Evolutionary conservation across 306 rosid species (phyloP), one percentile per base, ranked within the genome.

Genomic region (Cucurbita maxima): DNA sequence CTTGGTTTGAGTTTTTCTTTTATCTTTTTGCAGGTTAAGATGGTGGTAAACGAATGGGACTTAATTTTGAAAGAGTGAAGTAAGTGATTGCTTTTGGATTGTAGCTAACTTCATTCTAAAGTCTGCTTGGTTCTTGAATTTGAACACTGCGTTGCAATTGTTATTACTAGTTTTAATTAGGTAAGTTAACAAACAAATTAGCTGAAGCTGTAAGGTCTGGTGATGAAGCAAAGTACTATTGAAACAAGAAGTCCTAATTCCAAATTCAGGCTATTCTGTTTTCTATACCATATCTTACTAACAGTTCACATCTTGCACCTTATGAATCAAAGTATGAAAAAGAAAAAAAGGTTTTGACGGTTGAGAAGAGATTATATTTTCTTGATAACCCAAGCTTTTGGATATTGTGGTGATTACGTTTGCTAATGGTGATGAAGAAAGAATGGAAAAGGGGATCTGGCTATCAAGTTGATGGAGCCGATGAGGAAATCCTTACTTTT

Each of bases 31-130:
- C 85, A 94, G 98, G 88, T 60, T 91, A 91, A 80, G 97, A 94
- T 81, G 90, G 87, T 67, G 99, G 83, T 47, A 91, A 94, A 74
- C 76, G 96, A 87, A 91, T 94, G 91, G 99, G 96, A 78, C 78
- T 94, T 73, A 94, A 89, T 72, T 94, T 91, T 76, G 95, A 91
- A 4, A 84, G 99, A 74, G 92, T 91, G 25, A 91, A 94, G 99
- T 89, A 80, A 88, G 96, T 82, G 41, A 25, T 44, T 66, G 18
- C 34, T 19, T 66, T 66, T 44, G 8, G 20, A 0, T 60, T 61
- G 16, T 34, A 15, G 7, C 1, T 44, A 19, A 16, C 16, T 66
- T 66, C 6, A 44, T 44, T 3, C 54, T 19, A 20, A 22, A 43
- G 3, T 44, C 55, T 20, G 45, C 77, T 52, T 54, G n/a, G 40